Base-by-base conservation (phyloP, 2,329 filamentous ascomycete genomes). In the Aspergillus candidus region DNA sequence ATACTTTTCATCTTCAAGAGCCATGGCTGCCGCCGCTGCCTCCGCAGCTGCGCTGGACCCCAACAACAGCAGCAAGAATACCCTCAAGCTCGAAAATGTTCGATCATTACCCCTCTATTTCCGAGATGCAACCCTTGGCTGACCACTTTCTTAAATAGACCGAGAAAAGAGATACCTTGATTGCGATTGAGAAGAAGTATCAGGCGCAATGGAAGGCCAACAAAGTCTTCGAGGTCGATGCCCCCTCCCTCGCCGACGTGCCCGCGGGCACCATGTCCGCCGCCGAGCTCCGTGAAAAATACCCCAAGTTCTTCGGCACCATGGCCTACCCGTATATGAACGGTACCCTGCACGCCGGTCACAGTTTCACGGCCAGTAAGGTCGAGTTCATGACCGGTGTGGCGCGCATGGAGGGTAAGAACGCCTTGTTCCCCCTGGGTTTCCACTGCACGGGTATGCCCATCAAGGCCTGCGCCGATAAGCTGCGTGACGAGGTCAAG, bases 391-490 rank as follows among this genome's bases (percentile, higher is more conserved):
- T 83, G 46, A 80, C 85, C 17, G 88, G 91, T 35, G 90, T 88
- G 62, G 84, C 86, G 37, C 79, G 91, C 44, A 94, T 97, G 88
- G 81, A 89, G 66, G 93, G 93, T 61, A 91, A 91, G 74, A 78
- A 84, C 41, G 77, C 84, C 45, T 75, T 97, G 41, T 96, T 93
- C 66, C 93, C 93, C 45, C 84, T 93, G 61, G 93, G 91, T 29
- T 98, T 89, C 73, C 93, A 98, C 75, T 88, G 86, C 71, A 97
- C 91, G 0, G 93, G 93, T 58, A 94, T 98, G 84, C 89, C 90
- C 36, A 98, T 98, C 75, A 96, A 96, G 71, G 90, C 93, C 5
- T 94, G 88, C 60, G 89, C 93, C 43, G 91, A 98, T 74, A 97
- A 97, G 75, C 80, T 98, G 36, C 82, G 84, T 47, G 82, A 88